Evolutionary conservation across 1,284 basidiomycete genomes (phyloP).

Genomic region (Rhodotorula sp.): DNA sequence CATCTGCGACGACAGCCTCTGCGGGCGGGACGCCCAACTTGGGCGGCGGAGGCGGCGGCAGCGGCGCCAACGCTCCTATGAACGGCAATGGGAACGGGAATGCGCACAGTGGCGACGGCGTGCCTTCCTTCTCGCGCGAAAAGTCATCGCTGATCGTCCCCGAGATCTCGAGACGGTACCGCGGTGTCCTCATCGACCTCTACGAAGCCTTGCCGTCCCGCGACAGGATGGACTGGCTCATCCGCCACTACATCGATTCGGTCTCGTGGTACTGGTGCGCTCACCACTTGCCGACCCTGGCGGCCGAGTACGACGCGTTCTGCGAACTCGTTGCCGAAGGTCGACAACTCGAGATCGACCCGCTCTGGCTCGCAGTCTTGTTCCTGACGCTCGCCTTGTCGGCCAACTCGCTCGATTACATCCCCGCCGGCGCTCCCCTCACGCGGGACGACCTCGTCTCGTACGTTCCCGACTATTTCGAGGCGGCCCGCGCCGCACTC

Average conservation of each 20-base stretch:
- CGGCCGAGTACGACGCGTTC: slow-evolving; percentile 38
- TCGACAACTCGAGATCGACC: slow-evolving; percentile 33
- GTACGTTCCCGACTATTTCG: slow-evolving; percentile 18
- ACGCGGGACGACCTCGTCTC: slow-evolving; percentile 9
- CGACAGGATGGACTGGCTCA: slow-evolving; percentile 30
- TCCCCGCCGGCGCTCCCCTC: slow-evolving; percentile 10
- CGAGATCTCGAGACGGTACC: slow-evolving; percentile 16
- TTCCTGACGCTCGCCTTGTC: slow-evolving; percentile 31
- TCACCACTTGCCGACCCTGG: slow-evolving; percentile 34
- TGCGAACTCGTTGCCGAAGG: slow-evolving; percentile 24
- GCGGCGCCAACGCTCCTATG: background rate
- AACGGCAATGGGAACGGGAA: background rate
- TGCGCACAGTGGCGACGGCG: background rate
- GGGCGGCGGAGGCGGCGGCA: background rate
- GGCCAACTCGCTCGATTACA: slow-evolving; percentile 31
- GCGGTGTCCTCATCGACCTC: slow-evolving; percentile 28
- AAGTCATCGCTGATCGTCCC: slow-evolving; percentile 32
- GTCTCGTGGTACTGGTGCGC: slow-evolving; percentile 36
- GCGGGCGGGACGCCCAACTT: background rate
- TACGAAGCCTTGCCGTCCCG: slow-evolving; percentile 15
- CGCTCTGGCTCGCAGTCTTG: slow-evolving; percentile 31
- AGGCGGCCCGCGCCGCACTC: slow-evolving; percentile 24
- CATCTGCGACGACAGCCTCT: background rate
- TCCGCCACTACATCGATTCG: slow-evolving; percentile 22
- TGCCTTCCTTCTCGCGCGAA: slow-evolving; percentile 15